Conservation (phyloP, 768 basidiomycete genomes). For the Hortiboletus campestris region DNA sequence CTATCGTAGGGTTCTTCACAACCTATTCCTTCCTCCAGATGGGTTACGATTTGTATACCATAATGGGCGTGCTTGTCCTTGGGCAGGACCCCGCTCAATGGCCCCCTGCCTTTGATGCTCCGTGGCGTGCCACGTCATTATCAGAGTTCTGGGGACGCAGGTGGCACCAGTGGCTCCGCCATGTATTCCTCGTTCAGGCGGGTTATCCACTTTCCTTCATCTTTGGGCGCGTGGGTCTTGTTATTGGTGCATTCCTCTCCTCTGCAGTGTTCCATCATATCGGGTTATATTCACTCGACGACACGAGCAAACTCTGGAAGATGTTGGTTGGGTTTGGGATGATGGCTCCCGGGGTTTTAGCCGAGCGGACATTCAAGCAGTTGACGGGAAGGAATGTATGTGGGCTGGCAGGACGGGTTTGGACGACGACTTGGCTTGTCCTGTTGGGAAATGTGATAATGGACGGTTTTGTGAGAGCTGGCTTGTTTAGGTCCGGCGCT, state of each 20-base stretch:
- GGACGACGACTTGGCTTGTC: neutral
- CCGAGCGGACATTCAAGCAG: neutral
- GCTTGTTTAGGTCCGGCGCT: neutral
- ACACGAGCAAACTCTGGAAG: neutral
- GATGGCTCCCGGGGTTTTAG: neutral
- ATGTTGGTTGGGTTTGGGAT: neutral
- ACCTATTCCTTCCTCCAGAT: neutral
- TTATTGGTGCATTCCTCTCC: neutral
- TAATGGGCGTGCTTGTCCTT: neutral
- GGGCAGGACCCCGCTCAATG: neutral
- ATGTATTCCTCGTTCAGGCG: neutral
- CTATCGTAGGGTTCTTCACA: neutral
- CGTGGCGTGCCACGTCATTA: neutral
- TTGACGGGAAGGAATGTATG: neutral
- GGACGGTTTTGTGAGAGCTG: neutral
- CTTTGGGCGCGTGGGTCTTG: neutral
- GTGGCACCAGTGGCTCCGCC: constrained; percentile 5
- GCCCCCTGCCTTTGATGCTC: constrained; percentile 1
- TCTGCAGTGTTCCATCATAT: neutral
- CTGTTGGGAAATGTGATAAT: neutral
- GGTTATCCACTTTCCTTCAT: constrained; percentile 2
- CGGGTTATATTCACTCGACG: neutral
- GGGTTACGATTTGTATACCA: neutral
- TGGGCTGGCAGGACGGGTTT: neutral
- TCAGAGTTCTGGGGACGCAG: constrained; percentile 1